phyloP scores from a whole-genome alignment of 164 flowering plant species.

The Protea cynaroides region DNA sequence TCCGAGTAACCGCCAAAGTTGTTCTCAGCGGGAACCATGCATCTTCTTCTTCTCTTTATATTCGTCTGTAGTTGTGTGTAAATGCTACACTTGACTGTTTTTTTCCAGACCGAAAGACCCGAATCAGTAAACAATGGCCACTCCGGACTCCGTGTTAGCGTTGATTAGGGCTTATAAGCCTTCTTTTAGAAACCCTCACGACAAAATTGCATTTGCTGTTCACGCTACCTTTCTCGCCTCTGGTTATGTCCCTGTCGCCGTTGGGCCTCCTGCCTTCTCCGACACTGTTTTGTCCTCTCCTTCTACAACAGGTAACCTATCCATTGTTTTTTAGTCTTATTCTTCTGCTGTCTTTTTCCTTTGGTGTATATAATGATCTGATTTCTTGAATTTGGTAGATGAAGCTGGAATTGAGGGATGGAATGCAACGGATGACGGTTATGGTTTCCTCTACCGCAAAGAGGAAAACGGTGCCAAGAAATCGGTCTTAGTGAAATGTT shows the following conservation, averaged over 20 bases:
- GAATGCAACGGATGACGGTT: conserved; percentile 51
- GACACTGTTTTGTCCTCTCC: conserved; percentile 35
- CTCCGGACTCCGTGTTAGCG: conserved; percentile 42
- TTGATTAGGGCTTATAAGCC: conserved; percentile 64
- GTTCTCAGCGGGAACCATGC: background rate
- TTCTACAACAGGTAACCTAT: conserved; percentile 27
- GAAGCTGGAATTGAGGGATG: conserved; percentile 61
- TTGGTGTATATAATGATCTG: background rate
- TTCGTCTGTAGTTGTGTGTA: too few species aligned
- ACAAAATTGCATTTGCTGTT: conserved; percentile 52
- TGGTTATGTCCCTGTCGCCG: conserved; percentile 46
- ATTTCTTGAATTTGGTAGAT: conserved; percentile 24
- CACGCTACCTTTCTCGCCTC: conserved; percentile 52
- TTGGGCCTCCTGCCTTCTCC: conserved; percentile 43
- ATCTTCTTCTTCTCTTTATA: background rate
- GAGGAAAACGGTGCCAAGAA: conserved; percentile 38
- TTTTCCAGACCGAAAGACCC: too few species aligned
- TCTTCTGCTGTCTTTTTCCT: too few species aligned
- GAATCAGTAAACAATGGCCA: background rate
- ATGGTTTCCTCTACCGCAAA: conserved; percentile 47
- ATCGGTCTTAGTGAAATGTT: conserved; percentile 45
- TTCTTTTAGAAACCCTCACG: conserved; percentile 36
- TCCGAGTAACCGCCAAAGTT: background rate
- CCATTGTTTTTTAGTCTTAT: background rate
- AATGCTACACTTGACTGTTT: too few species aligned